A percentile compares a stretch with the other conserved stretches of the same genome.
These are phyloP conservation scores for Penicillium simplicissimum DNA, from an alignment of 495 filamentous ascomycete genomes.

Conservation along the genomic window DNA sequence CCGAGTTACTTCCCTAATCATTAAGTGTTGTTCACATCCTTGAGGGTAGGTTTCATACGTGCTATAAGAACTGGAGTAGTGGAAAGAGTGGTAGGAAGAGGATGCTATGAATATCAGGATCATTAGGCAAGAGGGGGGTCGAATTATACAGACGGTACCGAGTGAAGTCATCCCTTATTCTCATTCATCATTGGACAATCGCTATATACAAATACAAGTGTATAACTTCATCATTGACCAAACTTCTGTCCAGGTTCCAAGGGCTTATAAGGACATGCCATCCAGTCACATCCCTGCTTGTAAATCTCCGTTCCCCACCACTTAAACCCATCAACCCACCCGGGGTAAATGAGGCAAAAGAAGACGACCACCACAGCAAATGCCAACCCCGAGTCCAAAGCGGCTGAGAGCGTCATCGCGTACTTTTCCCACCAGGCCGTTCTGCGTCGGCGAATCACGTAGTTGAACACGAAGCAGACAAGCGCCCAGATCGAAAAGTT, in stretches of 20 bases:
- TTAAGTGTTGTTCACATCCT: too few species aligned
- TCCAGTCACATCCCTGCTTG: slow-evolving; percentile 36
- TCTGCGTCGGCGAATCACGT: slow-evolving; percentile 64
- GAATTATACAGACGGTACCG: too few species aligned
- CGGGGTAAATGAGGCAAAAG: slow-evolving; percentile 54
- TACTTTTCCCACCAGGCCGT: slow-evolving; percentile 84
- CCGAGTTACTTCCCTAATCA: too few species aligned
- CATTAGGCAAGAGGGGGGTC: too few species aligned
- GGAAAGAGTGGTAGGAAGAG: too few species aligned
- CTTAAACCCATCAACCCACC: slow-evolving; percentile 28
- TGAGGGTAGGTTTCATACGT: too few species aligned
- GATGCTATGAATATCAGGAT: too few species aligned
- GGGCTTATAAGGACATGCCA: slow-evolving; percentile 29
- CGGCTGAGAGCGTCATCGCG: slow-evolving; percentile 82
- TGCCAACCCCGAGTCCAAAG: slow-evolving; percentile 78
- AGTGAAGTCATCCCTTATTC: too few species aligned
- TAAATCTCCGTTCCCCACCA: slow-evolving; percentile 37
- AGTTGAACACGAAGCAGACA: slow-evolving; percentile 82
- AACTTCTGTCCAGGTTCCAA: slow-evolving; percentile 32
- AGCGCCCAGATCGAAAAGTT: slow-evolving; percentile 45
- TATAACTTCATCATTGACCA: slow-evolving; percentile 13
- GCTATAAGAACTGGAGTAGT: too few species aligned
- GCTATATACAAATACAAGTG: neutral
- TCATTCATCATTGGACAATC: neutral
- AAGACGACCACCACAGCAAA: slow-evolving; percentile 80